Evolutionary conservation across 495 filamentous ascomycete species (phyloP).

Genomic region (Ascodesmis nigricans): DNA sequence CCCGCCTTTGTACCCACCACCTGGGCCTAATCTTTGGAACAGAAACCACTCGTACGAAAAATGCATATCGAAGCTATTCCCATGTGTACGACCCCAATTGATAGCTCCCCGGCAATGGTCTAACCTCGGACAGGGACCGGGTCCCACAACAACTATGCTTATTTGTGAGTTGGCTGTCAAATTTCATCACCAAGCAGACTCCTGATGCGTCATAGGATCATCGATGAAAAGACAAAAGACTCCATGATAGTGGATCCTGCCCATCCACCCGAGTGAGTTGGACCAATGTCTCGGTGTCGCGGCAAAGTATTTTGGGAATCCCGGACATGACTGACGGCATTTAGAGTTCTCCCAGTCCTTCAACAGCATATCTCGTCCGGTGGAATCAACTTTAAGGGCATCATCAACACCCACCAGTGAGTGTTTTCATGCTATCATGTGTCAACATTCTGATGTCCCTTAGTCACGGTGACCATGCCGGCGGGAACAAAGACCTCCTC

Average conservation of each 20-base stretch:
- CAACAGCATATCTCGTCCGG: slow-evolving; percentile 46
- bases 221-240: slow-evolving; percentile 70
- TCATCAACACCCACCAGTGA: slow-evolving; percentile 95
- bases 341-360: slow-evolving; percentile 60
- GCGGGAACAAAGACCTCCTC: slow-evolving; percentile 50
- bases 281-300: background rate
- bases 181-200: too few relatives aligned
- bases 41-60: slow-evolving; percentile 24
- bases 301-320: slow-evolving; percentile 3
- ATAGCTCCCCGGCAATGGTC: background rate
- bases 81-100: slow-evolving; percentile 53
- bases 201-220: slow-evolving; percentile 30
- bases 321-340: too few relatives aligned
- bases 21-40: too few relatives aligned
- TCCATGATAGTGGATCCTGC: slow-evolving; percentile 95
- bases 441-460: too few relatives aligned
- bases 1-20: too few relatives aligned
- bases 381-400: slow-evolving; percentile 61
- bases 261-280: slow-evolving; percentile 64
- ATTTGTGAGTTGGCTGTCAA: slow-evolving; percentile 31
- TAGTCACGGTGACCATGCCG: slow-evolving; percentile 88
- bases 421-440: too few relatives aligned
- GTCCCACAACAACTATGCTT: slow-evolving; percentile 84
- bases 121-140: slow-evolving; percentile 47
- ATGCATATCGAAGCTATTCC: slow-evolving; percentile 98